Percentiles rank a stretch among this genome's conserved stretches.
Conservation (phyloP, 2,329 filamentous ascomycete genomes). For the Aspergillus transmontanensis region DNA sequence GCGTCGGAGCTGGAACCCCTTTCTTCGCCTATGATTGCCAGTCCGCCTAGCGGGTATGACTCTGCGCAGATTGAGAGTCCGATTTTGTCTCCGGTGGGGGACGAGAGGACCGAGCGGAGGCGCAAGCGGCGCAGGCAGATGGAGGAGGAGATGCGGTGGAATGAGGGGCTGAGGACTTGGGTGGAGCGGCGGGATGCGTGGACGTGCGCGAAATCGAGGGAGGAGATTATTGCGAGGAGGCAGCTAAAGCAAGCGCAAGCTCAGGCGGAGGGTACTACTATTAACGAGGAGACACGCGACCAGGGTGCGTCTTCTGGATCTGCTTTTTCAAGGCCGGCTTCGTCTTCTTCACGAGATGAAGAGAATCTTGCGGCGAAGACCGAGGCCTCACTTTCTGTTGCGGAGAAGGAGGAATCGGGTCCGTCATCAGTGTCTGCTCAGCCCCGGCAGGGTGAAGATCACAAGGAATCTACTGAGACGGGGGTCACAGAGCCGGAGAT, state of each 20-base stretch:
- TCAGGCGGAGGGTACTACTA: not conserved
- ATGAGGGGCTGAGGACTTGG: slow-evolving; percentile 80
- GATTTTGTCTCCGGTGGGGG: slow-evolving; percentile 41
- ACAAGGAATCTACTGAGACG: slow-evolving; percentile 29
- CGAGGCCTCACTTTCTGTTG: not conserved
- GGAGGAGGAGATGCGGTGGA: slow-evolving; percentile 72
- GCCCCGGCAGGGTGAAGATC: slow-evolving; percentile 17
- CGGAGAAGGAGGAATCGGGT: slow-evolving; percentile 23
- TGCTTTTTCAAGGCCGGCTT: not conserved
- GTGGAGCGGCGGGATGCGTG: slow-evolving; percentile 76
- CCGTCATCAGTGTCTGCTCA: slow-evolving; percentile 8
- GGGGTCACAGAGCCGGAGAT: slow-evolving; percentile 27
- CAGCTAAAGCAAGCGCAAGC: slow-evolving; percentile 7
- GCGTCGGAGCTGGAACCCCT: slow-evolving; percentile 40
- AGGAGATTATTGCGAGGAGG: slow-evolving; percentile 27
- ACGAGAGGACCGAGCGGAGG: slow-evolving; percentile 54
- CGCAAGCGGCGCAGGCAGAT: slow-evolving; percentile 60
- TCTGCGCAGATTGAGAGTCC: slow-evolving; percentile 11
- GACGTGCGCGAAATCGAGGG: slow-evolving; percentile 66
- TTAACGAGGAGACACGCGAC: not conserved
- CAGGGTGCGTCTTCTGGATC: not conserved
- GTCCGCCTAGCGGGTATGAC: slow-evolving; percentile 7
- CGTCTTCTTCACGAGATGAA: not conserved
- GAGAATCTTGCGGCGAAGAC: not conserved
- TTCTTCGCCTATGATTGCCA: slow-evolving; percentile 10